Percentiles rank a stretch among this genome's conserved stretches.
Evolutionary conservation across 176 grass and related monocot species (phyloP).

Genomic region (Juncus inflexus): DNA sequence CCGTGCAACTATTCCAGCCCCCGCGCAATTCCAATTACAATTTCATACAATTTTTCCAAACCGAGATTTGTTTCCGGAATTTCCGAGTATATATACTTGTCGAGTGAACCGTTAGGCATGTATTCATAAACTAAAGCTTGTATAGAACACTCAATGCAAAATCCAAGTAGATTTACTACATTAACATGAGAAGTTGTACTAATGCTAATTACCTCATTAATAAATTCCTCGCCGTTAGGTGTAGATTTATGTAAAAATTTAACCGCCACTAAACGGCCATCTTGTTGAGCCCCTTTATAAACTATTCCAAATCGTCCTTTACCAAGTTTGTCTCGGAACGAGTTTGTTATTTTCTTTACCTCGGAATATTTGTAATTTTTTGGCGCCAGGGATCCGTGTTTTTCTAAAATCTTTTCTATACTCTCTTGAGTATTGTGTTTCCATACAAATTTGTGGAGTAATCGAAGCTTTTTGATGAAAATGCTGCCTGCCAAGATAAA

Average conservation of each 20-base stretch:
- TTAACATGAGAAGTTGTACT: conserved; percentile 63
- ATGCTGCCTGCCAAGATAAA: not conserved
- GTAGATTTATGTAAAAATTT: conserved; percentile 45
- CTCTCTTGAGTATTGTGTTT: conserved; percentile 10
- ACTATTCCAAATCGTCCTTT: conserved; percentile 53
- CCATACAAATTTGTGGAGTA: not conserved
- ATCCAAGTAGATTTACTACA: conserved; percentile 41
- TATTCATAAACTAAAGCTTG: conserved; percentile 53
- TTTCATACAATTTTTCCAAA: conserved; percentile 37
- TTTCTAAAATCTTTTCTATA: conserved; percentile 13
- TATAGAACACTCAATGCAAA: conserved; percentile 42
- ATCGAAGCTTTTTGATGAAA: conserved; percentile 9
- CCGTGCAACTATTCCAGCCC: conserved; percentile 53
- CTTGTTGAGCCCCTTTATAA: conserved; percentile 32
- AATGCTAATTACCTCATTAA: conserved; percentile 58
- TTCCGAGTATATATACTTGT: conserved; percentile 47
- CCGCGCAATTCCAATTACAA: conserved; percentile 45
- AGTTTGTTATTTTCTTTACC: conserved; percentile 41
- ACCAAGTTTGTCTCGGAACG: conserved; percentile 35
- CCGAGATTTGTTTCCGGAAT: conserved; percentile 27
- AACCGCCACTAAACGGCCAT: conserved; percentile 37
- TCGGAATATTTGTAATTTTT: conserved; percentile 50
- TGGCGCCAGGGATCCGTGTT: conserved; percentile 36
- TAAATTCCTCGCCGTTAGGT: conserved; percentile 42
- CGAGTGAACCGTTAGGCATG: conserved; percentile 51